These are phyloP conservation scores for Arabidopsis lyrata DNA, from an alignment of 441 rosid species.

Conservation along the genomic window DNA sequence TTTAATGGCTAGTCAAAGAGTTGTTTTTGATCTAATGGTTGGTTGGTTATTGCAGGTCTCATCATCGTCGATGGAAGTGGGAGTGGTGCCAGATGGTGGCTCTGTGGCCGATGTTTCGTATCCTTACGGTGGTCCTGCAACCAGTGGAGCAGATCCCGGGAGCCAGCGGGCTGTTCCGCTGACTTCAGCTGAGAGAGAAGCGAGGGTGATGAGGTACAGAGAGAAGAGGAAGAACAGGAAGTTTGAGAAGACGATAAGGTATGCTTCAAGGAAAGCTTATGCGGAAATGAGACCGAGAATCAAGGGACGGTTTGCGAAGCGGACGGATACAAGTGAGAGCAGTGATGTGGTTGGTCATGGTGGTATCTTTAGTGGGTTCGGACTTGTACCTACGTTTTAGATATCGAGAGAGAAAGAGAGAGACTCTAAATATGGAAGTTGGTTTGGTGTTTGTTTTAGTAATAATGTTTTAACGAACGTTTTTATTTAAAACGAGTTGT, in stretches of 20 bases:
- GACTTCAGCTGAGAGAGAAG: constrained; percentile 82
- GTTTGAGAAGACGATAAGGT: constrained; percentile 97
- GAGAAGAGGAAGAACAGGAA: constrained; percentile 95
- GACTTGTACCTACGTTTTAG: constrained; percentile 84
- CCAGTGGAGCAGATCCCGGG: constrained; percentile 49
- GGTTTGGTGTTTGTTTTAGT: constrained; percentile 28
- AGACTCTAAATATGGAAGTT: constrained; percentile 6
- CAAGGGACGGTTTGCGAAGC: constrained; percentile 94
- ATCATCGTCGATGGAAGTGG: constrained; percentile 87
- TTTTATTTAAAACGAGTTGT: constrained; percentile 15
- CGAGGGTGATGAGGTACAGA: constrained; percentile 91
- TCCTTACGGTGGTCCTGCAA: constrained; percentile 46
- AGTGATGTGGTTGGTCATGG: constrained; percentile 47
- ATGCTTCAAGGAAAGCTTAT: constrained; percentile 93
- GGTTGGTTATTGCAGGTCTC: constrained; percentile 61
- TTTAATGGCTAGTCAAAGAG: neutral
- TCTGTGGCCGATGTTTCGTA: constrained; percentile 66
- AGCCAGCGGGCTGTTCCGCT: constrained; percentile 62
- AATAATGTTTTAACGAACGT: constrained; percentile 33
- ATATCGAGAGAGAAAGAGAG: neutral
- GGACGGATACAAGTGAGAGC: constrained; percentile 55
- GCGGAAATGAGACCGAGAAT: constrained; percentile 95
- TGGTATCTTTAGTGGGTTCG: constrained; percentile 58
- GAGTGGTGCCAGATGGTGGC: constrained; percentile 90
- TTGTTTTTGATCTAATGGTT: neutral